phyloP scores from a whole-genome alignment of 345 rosid genomes.

The Tarenaya hassleriana region DNA sequence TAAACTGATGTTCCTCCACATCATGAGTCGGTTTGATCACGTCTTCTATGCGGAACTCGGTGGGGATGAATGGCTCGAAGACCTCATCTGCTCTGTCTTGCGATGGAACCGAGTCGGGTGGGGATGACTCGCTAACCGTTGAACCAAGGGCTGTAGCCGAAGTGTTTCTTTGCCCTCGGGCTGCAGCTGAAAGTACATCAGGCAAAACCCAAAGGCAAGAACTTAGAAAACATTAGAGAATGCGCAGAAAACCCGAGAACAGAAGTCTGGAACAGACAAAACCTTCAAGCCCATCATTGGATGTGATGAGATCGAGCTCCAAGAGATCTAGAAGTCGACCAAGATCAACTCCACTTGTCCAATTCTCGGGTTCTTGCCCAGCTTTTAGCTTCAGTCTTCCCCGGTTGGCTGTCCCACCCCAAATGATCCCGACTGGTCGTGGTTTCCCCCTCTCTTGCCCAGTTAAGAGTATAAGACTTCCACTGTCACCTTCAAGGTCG shows the following conservation, averaged over 20 bases:
- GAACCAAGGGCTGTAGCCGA: conserved; percentile 60
- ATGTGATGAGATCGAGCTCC: conserved; percentile 62
- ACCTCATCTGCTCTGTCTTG: conserved; percentile 49
- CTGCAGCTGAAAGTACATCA: conserved; percentile 35
- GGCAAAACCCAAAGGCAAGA: conserved; percentile 7
- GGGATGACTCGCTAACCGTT: conserved; percentile 67
- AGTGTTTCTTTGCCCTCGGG: conserved; percentile 55
- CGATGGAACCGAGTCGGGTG: conserved; percentile 36
- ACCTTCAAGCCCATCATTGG: conserved; percentile 62
- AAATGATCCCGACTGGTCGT: conserved; percentile 69
- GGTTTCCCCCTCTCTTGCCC: conserved; percentile 53
- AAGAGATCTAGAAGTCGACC: conserved; percentile 79
- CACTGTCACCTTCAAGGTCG: conserved; percentile 83
- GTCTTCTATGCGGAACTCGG: conserved; percentile 41
- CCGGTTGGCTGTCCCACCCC: conserved; percentile 83
- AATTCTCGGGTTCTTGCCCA: conserved; percentile 72
- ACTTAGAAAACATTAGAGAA: background rate
- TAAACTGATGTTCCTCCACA: conserved; percentile 58
- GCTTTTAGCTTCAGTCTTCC: conserved; percentile 64
- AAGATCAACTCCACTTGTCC: conserved; percentile 88
- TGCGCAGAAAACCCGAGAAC: background rate
- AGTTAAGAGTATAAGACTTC: conserved; percentile 61
- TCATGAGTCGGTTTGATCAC: conserved; percentile 32
- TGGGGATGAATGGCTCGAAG: conserved; percentile 45
- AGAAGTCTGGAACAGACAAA: background rate